Evolutionary conservation across 202 grass and related monocot species (phyloP).

Genomic region (Panicum hallii): DNA sequence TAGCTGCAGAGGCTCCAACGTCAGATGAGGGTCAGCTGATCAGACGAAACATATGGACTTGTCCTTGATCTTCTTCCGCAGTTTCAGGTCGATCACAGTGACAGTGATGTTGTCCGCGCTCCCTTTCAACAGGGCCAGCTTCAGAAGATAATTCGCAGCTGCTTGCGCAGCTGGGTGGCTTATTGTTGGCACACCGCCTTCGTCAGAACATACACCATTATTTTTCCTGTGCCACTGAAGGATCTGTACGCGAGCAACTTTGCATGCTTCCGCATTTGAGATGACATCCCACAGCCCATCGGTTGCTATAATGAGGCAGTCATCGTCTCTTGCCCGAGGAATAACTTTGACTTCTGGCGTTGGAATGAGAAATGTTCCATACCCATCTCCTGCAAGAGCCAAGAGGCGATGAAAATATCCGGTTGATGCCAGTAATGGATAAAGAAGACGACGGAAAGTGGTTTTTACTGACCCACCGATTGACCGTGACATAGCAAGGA

Average conservation of each 20-base stretch:
- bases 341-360: conserved; percentile 67
- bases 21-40: not conserved
- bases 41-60: conserved; percentile 24
- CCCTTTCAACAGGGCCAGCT: conserved; percentile 55
- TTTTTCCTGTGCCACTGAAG: conserved; percentile 70
- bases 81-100: conserved; percentile 76
- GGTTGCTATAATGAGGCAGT: conserved; percentile 72
- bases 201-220: not conserved
- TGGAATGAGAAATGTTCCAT: conserved; percentile 65
- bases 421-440: not conserved
- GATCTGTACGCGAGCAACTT: conserved; percentile 58
- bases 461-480: conserved; percentile 56
- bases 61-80: conserved; percentile 59
- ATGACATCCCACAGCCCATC: conserved; percentile 83
- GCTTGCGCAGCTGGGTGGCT: conserved; percentile 66
- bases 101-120: conserved; percentile 73
- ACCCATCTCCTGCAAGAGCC: conserved; percentile 55
- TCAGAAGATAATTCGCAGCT: conserved; percentile 66
- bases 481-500: conserved; percentile 80
- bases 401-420: conserved; percentile 3
- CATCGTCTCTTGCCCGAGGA: conserved; percentile 60
- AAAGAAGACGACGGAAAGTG: too few relatives aligned
- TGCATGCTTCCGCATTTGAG: conserved; percentile 72
- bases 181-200: not conserved
- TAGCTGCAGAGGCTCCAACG: too few relatives aligned